Conservation (phyloP, 2,329 filamentous ascomycete species). For the Emmonsiellopsis sp. region DNA sequence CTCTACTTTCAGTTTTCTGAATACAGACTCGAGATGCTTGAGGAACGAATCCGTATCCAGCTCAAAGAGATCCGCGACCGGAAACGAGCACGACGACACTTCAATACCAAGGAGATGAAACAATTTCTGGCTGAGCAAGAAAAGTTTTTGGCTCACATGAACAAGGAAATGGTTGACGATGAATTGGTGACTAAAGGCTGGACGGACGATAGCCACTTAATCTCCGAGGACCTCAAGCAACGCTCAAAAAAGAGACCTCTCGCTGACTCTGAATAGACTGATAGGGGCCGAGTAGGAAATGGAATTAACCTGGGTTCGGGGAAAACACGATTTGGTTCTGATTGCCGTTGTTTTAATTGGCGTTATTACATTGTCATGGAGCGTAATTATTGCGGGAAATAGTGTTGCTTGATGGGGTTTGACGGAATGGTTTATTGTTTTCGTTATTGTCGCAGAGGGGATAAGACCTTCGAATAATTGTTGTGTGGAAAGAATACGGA, state of each 20-base stretch:
- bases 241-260: conserved; percentile 14
- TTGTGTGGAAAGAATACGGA: too few relatives aligned
- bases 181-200: conserved; percentile 29
- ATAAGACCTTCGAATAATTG: neutral
- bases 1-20: conserved; percentile 54
- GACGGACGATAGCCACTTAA: conserved; percentile 26
- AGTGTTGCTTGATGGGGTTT: neutral
- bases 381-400: neutral
- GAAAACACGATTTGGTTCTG: neutral
- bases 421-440: neutral
- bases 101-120: conserved; percentile 21
- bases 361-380: neutral
- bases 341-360: neutral
- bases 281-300: neutral
- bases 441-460: neutral
- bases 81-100: conserved; percentile 23
- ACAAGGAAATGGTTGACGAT: conserved; percentile 32
- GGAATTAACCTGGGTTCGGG: neutral
- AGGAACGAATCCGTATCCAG: conserved; percentile 46
- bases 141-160: conserved; percentile 30
- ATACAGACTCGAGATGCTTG: conserved; percentile 55
- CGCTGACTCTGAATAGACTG: neutral
- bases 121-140: conserved; percentile 20
- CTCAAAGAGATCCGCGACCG: conserved; percentile 29
- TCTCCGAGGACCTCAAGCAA: conserved; percentile 28